These are phyloP conservation scores for Cruciata laevipes DNA, from an alignment of 257 asterid species.

Conservation along the genomic window DNA sequence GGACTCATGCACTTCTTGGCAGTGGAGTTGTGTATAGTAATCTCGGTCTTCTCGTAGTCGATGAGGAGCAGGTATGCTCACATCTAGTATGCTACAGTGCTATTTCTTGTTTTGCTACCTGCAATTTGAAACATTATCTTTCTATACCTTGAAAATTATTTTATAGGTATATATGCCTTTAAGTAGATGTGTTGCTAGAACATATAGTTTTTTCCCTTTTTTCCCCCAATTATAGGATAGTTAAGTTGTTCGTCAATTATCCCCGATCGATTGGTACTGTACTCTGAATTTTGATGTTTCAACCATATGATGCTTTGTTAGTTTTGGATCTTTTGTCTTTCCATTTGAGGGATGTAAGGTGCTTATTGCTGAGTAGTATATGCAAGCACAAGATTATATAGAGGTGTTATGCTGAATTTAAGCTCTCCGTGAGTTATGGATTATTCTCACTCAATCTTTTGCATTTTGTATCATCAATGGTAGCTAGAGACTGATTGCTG, in stretches of 20 bases:
- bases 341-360: not conserved
- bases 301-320: too few relatives aligned
- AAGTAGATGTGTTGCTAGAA: not conserved
- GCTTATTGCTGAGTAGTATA: not conserved
- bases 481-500: not conserved
- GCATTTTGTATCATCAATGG: not conserved
- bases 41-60: constrained; percentile 93
- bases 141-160: not conserved
- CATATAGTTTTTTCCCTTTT: not conserved
- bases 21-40: constrained; percentile 82
- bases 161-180: not conserved
- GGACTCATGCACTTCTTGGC: constrained; percentile 91
- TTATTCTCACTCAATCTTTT: not conserved
- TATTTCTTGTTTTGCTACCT: constrained; percentile 7
- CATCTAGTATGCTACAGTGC: constrained; percentile 24
- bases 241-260: not conserved
- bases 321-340: not conserved
- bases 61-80: constrained; percentile 86
- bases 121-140: not conserved
- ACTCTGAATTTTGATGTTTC: too few relatives aligned
- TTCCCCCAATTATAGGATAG: too few relatives aligned
- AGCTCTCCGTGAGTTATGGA: not conserved
- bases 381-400: not conserved
- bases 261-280: too few relatives aligned
- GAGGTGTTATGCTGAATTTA: not conserved